Conservation (phyloP, 176 grass and related monocot species). For the Avena insularis region DNA sequence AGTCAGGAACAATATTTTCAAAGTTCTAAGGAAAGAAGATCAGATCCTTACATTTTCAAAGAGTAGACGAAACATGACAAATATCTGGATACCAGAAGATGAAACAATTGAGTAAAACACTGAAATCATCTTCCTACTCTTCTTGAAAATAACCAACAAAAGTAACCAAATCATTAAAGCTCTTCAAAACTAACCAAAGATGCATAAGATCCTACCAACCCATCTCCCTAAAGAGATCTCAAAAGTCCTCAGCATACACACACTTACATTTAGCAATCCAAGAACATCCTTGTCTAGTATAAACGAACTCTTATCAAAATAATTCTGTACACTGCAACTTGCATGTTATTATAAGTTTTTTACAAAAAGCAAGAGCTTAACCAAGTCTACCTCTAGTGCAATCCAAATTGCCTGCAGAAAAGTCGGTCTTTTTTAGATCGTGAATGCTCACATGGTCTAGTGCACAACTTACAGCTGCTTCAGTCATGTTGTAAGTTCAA, state of each 20-base stretch:
- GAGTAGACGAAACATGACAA: not conserved
- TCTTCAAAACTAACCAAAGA: conserved; percentile 50
- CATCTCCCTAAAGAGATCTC: conserved; percentile 45
- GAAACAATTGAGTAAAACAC: conserved; percentile 14
- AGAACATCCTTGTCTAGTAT: conserved; percentile 52
- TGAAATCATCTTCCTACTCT: conserved; percentile 23
- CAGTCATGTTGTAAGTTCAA: conserved; percentile 42
- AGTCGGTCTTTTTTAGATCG: conserved; percentile 30
- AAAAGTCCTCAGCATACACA: conserved; percentile 44
- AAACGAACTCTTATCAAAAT: conserved; percentile 51
- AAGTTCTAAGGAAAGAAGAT: not conserved
- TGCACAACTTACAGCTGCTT: conserved; percentile 28
- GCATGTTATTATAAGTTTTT: conserved; percentile 41
- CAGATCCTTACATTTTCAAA: conserved; percentile 27
- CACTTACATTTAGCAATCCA: conserved; percentile 46
- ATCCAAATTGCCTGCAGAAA: conserved; percentile 39
- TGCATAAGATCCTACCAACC: conserved; percentile 57
- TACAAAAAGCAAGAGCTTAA: conserved; percentile 26
- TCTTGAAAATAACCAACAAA: conserved; percentile 17
- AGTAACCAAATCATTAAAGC: conserved; percentile 51
- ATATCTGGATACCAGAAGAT: conserved; percentile 32
- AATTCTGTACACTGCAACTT: conserved; percentile 45
- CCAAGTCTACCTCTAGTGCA: conserved; percentile 33
- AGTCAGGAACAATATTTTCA: not conserved
- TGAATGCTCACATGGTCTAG: conserved; percentile 40